phyloP scores from a whole-genome alignment of 169 alveolate genomes.

The Toxoplasma gondii region DNA sequence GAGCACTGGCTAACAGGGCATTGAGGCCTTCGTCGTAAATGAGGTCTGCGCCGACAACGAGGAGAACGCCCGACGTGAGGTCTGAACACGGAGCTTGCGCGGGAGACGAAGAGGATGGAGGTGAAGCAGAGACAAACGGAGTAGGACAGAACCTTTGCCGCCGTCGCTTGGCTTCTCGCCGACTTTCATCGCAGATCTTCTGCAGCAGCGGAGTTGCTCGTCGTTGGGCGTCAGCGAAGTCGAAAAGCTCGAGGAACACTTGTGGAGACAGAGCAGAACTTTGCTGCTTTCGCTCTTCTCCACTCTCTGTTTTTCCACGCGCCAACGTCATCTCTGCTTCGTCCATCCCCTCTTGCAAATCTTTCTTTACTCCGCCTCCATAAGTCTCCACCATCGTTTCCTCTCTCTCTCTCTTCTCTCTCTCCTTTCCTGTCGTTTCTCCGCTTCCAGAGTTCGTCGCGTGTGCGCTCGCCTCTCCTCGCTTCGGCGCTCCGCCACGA shows the following conservation, averaged over 20 bases:
- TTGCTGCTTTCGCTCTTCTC: neutral
- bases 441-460: neutral
- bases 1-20: constrained; percentile 9
- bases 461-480: neutral
- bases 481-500: neutral
- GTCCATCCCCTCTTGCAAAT: too few relatives aligned
- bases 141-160: neutral
- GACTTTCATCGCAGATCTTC: neutral
- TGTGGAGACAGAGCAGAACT: neutral
- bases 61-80: neutral
- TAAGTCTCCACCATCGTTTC: too few relatives aligned
- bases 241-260: neutral
- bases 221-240: neutral
- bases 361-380: too few relatives aligned
- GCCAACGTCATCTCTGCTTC: too few relatives aligned
- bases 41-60: constrained; percentile 29
- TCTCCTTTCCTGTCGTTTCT: neutral
- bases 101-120: neutral
- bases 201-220: neutral
- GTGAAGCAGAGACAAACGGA: neutral
- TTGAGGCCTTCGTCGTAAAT: constrained; percentile 7
- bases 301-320: neutral
- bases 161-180: neutral
- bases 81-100: neutral
- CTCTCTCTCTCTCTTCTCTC: too few relatives aligned